Evolutionary conservation across 2,329 filamentous ascomycete genomes (phyloP), one percentile per base, ranked within the genome.

Genomic region (Diaporthe citrichinensis): DNA sequence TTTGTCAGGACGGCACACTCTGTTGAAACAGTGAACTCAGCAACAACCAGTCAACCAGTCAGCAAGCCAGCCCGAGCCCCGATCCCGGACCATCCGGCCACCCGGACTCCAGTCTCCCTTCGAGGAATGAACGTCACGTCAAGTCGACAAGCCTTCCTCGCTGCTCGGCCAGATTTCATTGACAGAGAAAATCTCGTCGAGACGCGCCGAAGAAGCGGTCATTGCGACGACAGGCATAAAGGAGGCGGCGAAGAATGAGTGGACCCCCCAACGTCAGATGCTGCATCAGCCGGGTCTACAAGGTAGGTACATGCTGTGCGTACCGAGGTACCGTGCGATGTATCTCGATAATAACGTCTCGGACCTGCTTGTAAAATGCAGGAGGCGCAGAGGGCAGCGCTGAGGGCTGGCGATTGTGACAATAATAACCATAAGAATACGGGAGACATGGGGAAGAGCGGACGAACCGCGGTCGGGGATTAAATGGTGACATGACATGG

Each of bases 221-320:
- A 69, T 69, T 69, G 65, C 31, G 49, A 69, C 20, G 46, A 69
- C 65, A 55, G 49, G 65, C 65, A 73, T 65, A 65, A 73, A 73
- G 71, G 71, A 62, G 71, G 71, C 71, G 71, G 58, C 71, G 58
- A 73, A 31, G 51, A 65, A 65, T 65, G 71, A 73, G 71, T 73
- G 71, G 71, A 57, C 58, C 71, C 55, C 36, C 41, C 58, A 73
- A 57, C 65, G 65, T 69, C 65, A 69, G 65, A 55, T 55, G 34
- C 49, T 41, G 62, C 61, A 65, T 55, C 49, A 53, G 65, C 65
- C 49, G 28, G 46, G 62, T 25, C 58, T n/a, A 39, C 58, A 61
- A 17, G 23, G 59, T 62, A 44, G 41, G 15, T 46, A 28, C 59
- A 34, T 34, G 17, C n/a, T 28, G 55, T 36, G 55, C 31, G 39